These are phyloP conservation scores for Monocercomonoides exilis DNA, from an alignment of 78 protist genomes.

Conservation along the genomic window DNA sequence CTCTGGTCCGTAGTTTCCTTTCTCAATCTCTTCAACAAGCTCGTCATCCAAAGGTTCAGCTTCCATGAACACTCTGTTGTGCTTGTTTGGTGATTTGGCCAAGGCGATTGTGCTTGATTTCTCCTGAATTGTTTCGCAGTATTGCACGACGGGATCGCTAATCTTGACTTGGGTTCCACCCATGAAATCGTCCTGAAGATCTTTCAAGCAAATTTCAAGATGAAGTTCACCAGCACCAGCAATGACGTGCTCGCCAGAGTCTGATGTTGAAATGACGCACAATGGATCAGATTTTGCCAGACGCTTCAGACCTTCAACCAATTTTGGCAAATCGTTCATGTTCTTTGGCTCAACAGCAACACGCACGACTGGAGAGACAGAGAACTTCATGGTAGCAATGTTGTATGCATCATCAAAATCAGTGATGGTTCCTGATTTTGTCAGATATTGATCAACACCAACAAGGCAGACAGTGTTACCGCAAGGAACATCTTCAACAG, in stretches of 20 bases:
- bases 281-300: no score
- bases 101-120: no score
- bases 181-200: no score
- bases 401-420: constrained; percentile 74
- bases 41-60: no score
- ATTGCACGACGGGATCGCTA: no score
- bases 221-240: constrained; percentile 99
- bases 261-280: constrained; percentile 91
- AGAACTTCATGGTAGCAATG: constrained; percentile 92
- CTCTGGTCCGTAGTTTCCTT: constrained; percentile 45
- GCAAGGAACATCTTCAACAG: no score
- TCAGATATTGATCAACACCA: constrained; percentile 97
- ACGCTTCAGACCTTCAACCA: constrained; percentile 97
- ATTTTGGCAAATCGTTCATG: constrained; percentile 90
- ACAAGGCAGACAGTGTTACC: constrained; percentile 90
- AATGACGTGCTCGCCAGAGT: constrained; percentile 97
- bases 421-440: constrained; percentile 93
- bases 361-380: constrained; percentile 98
- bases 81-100: no score
- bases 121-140: no score
- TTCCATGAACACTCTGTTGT: constrained; percentile 92
- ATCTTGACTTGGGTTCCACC: no score
- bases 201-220: no score
- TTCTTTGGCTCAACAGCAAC: constrained; percentile 96
- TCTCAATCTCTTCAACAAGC: constrained; percentile 84